Conservation (phyloP, 1,139 yeast genomes). For the Nadsonia commutata region DNA sequence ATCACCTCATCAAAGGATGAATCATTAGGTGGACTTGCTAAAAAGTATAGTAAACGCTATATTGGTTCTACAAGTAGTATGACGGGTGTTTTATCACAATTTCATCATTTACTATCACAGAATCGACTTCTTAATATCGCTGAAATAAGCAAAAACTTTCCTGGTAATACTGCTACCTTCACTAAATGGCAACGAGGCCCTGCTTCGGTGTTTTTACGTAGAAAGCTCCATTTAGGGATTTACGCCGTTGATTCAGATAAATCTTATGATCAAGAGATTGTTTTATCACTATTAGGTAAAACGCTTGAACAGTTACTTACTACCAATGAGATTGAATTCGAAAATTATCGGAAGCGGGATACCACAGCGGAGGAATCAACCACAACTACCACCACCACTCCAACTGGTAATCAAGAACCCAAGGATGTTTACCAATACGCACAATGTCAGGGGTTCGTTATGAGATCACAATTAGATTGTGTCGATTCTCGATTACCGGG, state of each 20-base stretch:
- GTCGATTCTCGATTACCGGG: conserved; percentile 67
- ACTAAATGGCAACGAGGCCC: conserved; percentile 29
- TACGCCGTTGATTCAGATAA: conserved; percentile 63
- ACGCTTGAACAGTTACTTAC: conserved; percentile 64
- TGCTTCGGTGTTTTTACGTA: conserved; percentile 29
- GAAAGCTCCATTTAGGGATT: conserved; percentile 23
- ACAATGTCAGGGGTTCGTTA: conserved; percentile 46
- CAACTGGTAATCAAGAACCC: conserved; percentile 9
- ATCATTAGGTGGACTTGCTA: conserved; percentile 35
- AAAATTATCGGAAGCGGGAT: conserved; percentile 17
- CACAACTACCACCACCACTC: conserved; percentile 10
- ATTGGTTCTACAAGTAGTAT: conserved; percentile 80
- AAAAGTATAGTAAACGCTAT: conserved; percentile 29
- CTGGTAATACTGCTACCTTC: conserved; percentile 18
- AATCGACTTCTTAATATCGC: conserved; percentile 35
- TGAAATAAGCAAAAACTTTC: conserved; percentile 32
- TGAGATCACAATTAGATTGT: conserved; percentile 90
- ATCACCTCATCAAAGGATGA: conserved; percentile 57
- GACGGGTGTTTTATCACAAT: conserved; percentile 60
- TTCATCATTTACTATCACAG: conserved; percentile 57
- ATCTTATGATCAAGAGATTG: conserved; percentile 50
- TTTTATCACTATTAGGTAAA: conserved; percentile 68
- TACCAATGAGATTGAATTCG: conserved; percentile 32
- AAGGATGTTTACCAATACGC: conserved; percentile 54
- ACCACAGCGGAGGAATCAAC: conserved; percentile 1